Evolutionary conservation across 1,284 basidiomycete genomes (phyloP).

Genomic region (Pholiota adiposa): DNA sequence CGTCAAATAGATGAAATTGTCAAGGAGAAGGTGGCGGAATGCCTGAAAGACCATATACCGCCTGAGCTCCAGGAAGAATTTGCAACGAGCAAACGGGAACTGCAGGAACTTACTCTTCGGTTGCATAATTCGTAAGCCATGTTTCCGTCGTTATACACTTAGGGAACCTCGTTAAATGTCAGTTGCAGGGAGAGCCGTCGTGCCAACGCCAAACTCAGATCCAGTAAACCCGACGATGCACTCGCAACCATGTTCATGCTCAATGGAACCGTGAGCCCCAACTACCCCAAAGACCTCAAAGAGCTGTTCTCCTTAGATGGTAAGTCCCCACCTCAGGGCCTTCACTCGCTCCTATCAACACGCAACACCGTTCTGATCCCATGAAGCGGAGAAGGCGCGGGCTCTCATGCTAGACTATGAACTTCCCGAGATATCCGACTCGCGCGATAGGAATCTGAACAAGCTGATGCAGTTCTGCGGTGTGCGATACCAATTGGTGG

Average conservation of each 20-base stretch:
- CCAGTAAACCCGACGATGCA: constrained; percentile 39
- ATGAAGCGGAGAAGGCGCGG: constrained; percentile 37
- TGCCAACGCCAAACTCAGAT: constrained; percentile 49
- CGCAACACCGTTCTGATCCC: neutral
- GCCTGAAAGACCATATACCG: constrained; percentile 49
- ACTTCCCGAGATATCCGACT: constrained; percentile 33
- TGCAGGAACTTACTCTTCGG: constrained; percentile 51
- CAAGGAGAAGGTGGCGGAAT: constrained; percentile 45
- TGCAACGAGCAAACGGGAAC: constrained; percentile 45
- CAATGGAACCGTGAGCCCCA: constrained; percentile 45
- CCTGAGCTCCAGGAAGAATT: constrained; percentile 51
- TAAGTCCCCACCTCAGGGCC: constrained; percentile 28
- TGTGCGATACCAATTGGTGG: constrained; percentile 48
- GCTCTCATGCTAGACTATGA: constrained; percentile 48
- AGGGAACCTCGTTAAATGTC: no score
- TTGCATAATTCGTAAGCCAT: constrained; percentile 64
- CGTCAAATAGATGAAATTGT: constrained; percentile 52
- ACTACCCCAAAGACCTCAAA: constrained; percentile 51
- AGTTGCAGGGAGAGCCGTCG: constrained; percentile 53
- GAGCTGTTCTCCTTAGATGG: constrained; percentile 50
- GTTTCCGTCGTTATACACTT: neutral
- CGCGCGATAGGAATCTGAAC: constrained; percentile 50
- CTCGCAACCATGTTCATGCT: constrained; percentile 50
- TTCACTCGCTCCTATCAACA: neutral
- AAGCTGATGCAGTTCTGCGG: constrained; percentile 56